phyloP scores from a whole-genome alignment of 495 filamentous ascomycete genomes.

The Trichoderma virens region DNA sequence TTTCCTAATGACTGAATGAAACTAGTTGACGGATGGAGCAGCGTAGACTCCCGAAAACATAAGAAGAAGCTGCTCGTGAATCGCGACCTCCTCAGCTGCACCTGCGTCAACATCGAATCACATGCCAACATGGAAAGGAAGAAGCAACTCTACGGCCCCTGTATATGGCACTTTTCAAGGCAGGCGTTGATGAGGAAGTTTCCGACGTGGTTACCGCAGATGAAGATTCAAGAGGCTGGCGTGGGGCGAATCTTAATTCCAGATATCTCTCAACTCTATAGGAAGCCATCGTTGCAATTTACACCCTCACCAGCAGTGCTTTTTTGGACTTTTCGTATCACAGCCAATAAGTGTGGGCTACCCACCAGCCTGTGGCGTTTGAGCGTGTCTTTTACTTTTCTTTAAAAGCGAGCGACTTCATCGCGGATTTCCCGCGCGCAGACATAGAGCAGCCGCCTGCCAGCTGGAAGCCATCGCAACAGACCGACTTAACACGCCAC shows the following conservation, averaged over 20 bases:
- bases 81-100: too few relatives aligned
- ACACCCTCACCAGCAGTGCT: neutral
- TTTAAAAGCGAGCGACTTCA: neutral
- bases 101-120: too few relatives aligned
- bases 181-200: too few relatives aligned
- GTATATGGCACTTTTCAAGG: too few relatives aligned
- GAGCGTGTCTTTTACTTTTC: neutral
- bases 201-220: neutral
- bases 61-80: too few relatives aligned
- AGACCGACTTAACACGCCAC: neutral
- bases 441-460: neutral
- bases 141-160: too few relatives aligned
- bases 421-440: neutral
- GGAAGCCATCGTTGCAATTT: neutral
- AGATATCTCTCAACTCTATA: neutral
- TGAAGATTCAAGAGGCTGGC: neutral
- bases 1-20: too few relatives aligned
- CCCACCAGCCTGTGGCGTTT: neutral
- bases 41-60: too few relatives aligned
- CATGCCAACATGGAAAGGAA: too few relatives aligned
- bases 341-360: neutral
- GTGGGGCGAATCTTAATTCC: neutral
- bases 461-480: neutral
- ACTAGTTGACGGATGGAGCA: too few relatives aligned
- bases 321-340: neutral